Conservation (phyloP, 2,329 filamentous ascomycete genomes). For the Aspergillus niger region DNA sequence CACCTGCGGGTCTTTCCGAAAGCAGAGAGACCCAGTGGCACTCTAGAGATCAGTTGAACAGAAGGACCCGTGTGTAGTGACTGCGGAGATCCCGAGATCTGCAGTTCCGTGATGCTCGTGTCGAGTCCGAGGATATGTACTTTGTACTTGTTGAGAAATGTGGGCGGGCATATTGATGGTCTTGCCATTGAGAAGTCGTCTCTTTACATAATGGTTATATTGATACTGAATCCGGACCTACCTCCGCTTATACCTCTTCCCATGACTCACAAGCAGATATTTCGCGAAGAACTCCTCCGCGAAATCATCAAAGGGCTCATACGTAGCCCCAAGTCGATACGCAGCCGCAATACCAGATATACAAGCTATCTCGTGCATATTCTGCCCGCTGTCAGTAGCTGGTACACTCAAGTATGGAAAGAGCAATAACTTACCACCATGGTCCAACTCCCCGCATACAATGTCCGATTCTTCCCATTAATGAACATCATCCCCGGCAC, state of each 20-base stretch:
- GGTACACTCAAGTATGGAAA: background rate
- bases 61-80: too few relatives aligned
- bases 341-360: constrained; percentile 72
- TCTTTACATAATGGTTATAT: too few relatives aligned
- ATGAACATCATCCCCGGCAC: constrained; percentile 74
- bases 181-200: too few relatives aligned
- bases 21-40: too few relatives aligned
- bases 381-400: constrained; percentile 20
- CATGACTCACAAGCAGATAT: constrained; percentile 37
- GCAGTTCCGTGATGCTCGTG: too few relatives aligned
- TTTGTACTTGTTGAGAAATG: too few relatives aligned
- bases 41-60: too few relatives aligned
- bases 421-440: constrained; percentile 56
- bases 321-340: constrained; percentile 67
- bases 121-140: too few relatives aligned
- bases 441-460: constrained; percentile 69
- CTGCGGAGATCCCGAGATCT: too few relatives aligned
- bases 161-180: too few relatives aligned
- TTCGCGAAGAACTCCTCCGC: constrained; percentile 35
- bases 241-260: constrained; percentile 28
- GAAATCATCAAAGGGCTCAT: constrained; percentile 46
- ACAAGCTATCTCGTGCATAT: constrained; percentile 68
- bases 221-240: too few relatives aligned
- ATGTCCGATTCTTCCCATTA: constrained; percentile 64
- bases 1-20: too few relatives aligned